Percentiles rank a stretch among this genome's conserved stretches.
These are phyloP conservation scores for Lizanozyma gosingica DNA, from an alignment of 1,139 yeast genomes.

Conservation along the genomic window DNA sequence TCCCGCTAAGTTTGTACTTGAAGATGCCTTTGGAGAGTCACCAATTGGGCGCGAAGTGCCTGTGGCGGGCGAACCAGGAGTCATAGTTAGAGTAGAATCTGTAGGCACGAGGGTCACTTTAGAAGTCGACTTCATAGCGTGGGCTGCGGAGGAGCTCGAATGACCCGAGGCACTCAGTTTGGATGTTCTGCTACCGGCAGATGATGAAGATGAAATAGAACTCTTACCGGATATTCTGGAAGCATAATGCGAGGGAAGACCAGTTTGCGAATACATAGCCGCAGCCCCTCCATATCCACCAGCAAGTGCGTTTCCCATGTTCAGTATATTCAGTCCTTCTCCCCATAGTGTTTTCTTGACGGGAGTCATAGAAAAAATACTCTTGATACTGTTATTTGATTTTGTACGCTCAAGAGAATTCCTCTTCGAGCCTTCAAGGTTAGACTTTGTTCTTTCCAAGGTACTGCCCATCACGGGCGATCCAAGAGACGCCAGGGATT, in stretches of 20 bases:
- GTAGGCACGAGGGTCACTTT: background rate
- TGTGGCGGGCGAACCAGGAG: background rate
- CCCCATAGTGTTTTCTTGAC: background rate
- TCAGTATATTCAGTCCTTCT: background rate
- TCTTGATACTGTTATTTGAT: background rate
- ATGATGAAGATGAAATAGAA: background rate
- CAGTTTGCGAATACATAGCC: background rate
- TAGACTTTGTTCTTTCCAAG: background rate
- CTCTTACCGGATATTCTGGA: background rate
- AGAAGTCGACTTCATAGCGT: background rate
- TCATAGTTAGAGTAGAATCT: background rate
- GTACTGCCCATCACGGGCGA: no score
- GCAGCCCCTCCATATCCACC: background rate
- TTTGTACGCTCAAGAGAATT: background rate
- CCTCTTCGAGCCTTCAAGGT: background rate
- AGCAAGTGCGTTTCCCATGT: background rate
- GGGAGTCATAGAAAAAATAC: background rate
- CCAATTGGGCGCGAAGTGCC: background rate
- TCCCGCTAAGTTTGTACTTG: background rate
- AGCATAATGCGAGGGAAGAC: background rate
- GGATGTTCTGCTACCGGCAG: background rate
- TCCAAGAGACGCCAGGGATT: background rate
- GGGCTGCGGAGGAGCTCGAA: background rate
- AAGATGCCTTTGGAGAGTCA: background rate
- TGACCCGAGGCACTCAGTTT: background rate